A percentile compares a stretch with the other conserved stretches of the same genome.
These are phyloP conservation scores for Rosa persica DNA, from an alignment of 306 rosid genomes.

Conservation along the genomic window DNA sequence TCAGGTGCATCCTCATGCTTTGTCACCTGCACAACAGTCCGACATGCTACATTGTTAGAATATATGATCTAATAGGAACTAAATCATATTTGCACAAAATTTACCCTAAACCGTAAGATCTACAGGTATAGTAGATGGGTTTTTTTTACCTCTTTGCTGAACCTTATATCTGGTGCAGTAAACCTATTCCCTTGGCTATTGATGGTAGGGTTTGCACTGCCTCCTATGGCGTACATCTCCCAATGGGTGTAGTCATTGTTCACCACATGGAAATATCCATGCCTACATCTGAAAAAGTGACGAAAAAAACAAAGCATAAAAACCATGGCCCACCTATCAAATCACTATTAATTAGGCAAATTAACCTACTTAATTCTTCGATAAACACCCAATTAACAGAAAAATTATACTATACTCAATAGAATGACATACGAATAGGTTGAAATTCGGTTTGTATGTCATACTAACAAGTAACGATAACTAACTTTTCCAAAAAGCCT, in stretches of 20 bases:
- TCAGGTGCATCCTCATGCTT: conserved; percentile 95
- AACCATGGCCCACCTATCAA: background rate
- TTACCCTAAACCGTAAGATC: background rate
- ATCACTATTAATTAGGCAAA: background rate
- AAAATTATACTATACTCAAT: background rate
- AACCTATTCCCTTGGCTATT: conserved; percentile 97
- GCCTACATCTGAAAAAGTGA: conserved; percentile 68
- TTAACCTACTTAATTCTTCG: background rate
- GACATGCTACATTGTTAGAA: background rate
- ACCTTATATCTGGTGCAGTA: conserved; percentile 67
- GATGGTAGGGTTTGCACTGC: conserved; percentile 92
- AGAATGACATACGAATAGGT: background rate
- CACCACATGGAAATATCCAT: conserved; percentile 96
- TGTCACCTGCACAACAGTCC: conserved; percentile 57
- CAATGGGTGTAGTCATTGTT: conserved; percentile 99
- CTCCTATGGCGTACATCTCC: conserved; percentile 99
- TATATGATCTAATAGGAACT: background rate
- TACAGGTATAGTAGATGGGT: background rate
- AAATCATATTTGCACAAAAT: background rate
- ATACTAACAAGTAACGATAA: background rate
- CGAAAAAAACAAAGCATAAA: conserved; percentile 7
- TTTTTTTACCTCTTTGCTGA: conserved; percentile 79
- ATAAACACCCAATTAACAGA: background rate
- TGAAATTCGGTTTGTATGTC: background rate
- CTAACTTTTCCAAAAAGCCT: background rate